These are phyloP conservation scores for Lipomyces yamadae DNA, from an alignment of 805 yeast genomes.

Conservation along the genomic window DNA sequence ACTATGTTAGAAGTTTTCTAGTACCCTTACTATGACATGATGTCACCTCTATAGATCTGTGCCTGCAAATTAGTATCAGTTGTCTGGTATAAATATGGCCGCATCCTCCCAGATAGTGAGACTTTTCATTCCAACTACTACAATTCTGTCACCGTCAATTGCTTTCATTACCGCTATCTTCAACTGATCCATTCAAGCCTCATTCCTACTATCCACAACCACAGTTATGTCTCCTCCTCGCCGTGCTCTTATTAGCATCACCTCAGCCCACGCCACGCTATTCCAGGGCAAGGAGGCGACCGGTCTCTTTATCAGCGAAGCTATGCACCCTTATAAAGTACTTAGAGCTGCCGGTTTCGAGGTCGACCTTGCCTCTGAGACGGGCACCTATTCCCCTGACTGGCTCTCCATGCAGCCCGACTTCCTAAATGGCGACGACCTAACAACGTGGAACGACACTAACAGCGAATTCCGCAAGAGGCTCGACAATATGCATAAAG, in stretches of 20 bases:
- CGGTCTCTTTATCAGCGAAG: constrained; percentile 64
- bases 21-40: no score
- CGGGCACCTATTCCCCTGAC: constrained; percentile 62
- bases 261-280: constrained; percentile 45
- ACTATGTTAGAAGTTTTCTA: no score
- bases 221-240: not conserved
- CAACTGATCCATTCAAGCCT: not conserved
- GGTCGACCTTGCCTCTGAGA: constrained; percentile 62
- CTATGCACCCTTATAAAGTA: constrained; percentile 59
- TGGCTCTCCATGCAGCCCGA: constrained; percentile 56
- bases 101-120: not conserved
- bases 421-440: constrained; percentile 54
- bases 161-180: no score
- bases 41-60: no score
- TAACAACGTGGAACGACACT: constrained; percentile 49
- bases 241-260: constrained; percentile 5
- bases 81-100: constrained; percentile 2
- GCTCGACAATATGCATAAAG: constrained; percentile 51
- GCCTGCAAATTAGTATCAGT: no score
- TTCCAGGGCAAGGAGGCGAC: constrained; percentile 63
- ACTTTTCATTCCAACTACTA: not conserved
- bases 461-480: constrained; percentile 46
- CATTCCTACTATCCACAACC: not conserved
- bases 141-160: no score
- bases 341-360: constrained; percentile 56